phyloP scores from a whole-genome alignment of 2,329 filamentous ascomycete genomes.

The Fusarium sp. region DNA sequence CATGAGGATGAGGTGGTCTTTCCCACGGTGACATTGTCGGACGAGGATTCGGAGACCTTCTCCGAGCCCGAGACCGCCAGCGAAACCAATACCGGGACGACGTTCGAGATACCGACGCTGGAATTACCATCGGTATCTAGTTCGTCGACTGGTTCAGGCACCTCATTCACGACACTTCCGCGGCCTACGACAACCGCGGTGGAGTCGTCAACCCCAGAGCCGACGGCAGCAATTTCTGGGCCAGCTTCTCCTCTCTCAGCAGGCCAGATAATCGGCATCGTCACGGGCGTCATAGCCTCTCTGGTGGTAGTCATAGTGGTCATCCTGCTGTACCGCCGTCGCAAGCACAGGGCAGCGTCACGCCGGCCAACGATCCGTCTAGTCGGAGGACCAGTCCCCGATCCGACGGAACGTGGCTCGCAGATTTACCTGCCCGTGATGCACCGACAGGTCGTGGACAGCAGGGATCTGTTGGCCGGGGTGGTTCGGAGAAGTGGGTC shows the following conservation, averaged over 20 bases:
- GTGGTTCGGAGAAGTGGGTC: not conserved
- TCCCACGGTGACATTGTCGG: not conserved
- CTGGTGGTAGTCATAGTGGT: not conserved
- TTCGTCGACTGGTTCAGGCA: not conserved
- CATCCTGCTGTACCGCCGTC: not conserved
- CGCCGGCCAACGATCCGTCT: not conserved
- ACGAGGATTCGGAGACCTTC: not conserved
- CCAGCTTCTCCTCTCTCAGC: not conserved
- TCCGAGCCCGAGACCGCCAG: not conserved
- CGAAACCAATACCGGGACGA: not conserved
- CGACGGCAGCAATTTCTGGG: not conserved
- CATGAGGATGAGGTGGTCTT: not conserved
- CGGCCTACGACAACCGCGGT: not conserved
- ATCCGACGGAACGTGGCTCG: not conserved
- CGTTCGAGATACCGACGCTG: not conserved
- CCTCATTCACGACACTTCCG: not conserved
- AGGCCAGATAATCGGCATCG: conserved; percentile 1
- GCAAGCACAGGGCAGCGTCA: not conserved
- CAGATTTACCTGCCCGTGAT: not conserved
- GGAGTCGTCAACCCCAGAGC: not conserved
- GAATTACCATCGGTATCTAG: not conserved
- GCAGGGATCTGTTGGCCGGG: not conserved
- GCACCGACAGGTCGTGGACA: not conserved
- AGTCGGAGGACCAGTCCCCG: not conserved
- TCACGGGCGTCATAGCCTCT: not conserved